Evolutionary conservation across 108 stramenopile species (phyloP).

Genomic region (Stephanodiscus triporus): DNA sequence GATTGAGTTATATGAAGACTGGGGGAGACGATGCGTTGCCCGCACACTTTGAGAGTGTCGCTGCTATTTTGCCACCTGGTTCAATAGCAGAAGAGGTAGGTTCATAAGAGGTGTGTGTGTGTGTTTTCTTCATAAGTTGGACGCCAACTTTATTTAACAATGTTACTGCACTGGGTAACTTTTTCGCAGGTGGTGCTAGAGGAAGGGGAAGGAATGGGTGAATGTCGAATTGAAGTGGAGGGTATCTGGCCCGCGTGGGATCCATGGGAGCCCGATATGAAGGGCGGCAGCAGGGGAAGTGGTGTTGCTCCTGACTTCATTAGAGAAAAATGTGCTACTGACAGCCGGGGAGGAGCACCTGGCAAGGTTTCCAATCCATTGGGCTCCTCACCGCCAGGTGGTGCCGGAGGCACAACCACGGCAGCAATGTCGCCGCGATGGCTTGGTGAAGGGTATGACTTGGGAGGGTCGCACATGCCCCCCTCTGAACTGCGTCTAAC

Average conservation of each 20-base stretch:
- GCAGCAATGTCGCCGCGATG: slow-evolving; percentile 38
- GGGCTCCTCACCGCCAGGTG: not conserved
- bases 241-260: slow-evolving; percentile 89
- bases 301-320: not conserved
- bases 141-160: not conserved
- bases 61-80: slow-evolving; percentile 78
- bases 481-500: slow-evolving; percentile 78
- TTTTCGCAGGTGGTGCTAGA: slow-evolving; percentile 18
- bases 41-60: slow-evolving; percentile 87
- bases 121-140: not conserved
- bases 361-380: slow-evolving; percentile 1
- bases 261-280: slow-evolving; percentile 58
- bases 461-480: slow-evolving; percentile 77
- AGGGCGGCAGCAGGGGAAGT: slow-evolving; percentile 24
- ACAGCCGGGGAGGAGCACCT: not conserved
- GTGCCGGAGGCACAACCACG: slow-evolving; percentile 22
- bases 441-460: slow-evolving; percentile 41
- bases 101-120: slow-evolving; percentile 12
- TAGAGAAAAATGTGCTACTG: not conserved
- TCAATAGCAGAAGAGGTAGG: slow-evolving; percentile 50
- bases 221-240: slow-evolving; percentile 49
- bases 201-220: slow-evolving; percentile 7
- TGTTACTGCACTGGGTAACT: slow-evolving; percentile 44
- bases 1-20: slow-evolving; percentile 79
- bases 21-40: slow-evolving; percentile 73